Evolutionary conservation across 2,329 filamentous ascomycete species (phyloP), one percentile per base, ranked within the genome.

Genomic region (Microdochium paspali): DNA sequence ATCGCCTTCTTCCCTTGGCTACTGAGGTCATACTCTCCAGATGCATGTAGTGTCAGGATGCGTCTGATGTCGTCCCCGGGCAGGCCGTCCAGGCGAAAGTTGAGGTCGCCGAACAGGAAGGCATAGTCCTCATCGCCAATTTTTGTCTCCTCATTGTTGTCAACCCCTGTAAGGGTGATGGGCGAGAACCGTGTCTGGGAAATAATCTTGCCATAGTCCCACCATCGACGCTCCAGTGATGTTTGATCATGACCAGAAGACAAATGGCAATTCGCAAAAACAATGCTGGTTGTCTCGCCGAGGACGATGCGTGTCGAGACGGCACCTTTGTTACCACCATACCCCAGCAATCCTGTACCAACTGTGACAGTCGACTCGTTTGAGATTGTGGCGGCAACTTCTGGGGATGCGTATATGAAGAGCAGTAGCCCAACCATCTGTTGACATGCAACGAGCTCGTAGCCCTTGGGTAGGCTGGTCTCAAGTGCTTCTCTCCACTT

Each of bases 31-130:
- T 90, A 90, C 65, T 90, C 84, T 49, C 89, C 88, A 28, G 77
- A 76, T 0, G 87, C 85, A 63, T 96, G 91, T 4, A 96, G 74
- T 59, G 84, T 86, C 31, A 98, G 72, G 6, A 97, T 70, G 44
- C 86, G 80, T 26, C 91, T 79, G 44, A 98, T 93, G 61, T 98
- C 93, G 31, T 93, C 86, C 1, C 90, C 90, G 0, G 91, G 87
- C 44, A 97, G 78, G 42, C 85, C 87, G 45, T 94, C 88, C 1
- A 98, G 74, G 26, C 93, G 81, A 61, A 96, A 98, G 62, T 98
- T 98, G 39, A 98, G 73, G 63, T 98, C 93, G 6, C 93, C 93
- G 59, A 95, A 87, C 89, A 91, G 97, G 59, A 98, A 96, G 0
- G 84, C 82, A 66, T 96, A 90, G 60, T 98, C 93, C 54, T 95